A percentile compares a stretch with the other conserved stretches of the same genome.
Evolutionary conservation across 108 stramenopile genomes (phyloP).

Genomic region (Fistulifera solaris): DNA sequence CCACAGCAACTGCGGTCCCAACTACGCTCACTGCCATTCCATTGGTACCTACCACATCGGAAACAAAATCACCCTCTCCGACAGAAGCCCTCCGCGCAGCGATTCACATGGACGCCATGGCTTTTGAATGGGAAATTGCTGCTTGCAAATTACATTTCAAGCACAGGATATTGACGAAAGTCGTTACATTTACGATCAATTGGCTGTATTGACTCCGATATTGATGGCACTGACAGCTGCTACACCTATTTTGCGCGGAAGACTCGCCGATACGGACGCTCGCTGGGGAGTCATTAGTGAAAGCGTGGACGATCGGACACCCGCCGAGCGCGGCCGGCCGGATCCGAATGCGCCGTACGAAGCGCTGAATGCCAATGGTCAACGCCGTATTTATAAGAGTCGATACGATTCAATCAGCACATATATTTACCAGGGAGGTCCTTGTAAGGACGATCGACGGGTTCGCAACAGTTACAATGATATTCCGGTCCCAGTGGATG

Average conservation of each 20-base stretch:
- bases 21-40: slow-evolving; percentile 1
- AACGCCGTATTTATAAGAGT: slow-evolving; percentile 81
- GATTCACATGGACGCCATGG: slow-evolving; percentile 99
- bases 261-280: slow-evolving; percentile 92
- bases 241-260: slow-evolving; percentile 88
- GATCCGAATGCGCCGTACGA: slow-evolving; percentile 57
- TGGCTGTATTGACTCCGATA: slow-evolving; percentile 95
- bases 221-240: slow-evolving; percentile 97
- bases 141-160: slow-evolving; percentile 98
- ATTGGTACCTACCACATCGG: neutral
- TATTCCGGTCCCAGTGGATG: slow-evolving; percentile 78
- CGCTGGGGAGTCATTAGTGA: slow-evolving; percentile 96
- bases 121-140: slow-evolving; percentile 99
- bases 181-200: slow-evolving; percentile 96
- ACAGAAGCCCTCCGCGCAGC: slow-evolving; percentile 59
- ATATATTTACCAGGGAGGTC: slow-evolving; percentile 80
- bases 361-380: slow-evolving; percentile 57
- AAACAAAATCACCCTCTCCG: neutral
- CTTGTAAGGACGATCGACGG: slow-evolving; percentile 28
- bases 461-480: slow-evolving; percentile 92
- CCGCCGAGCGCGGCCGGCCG: slow-evolving; percentile 76
- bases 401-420: slow-evolving; percentile 94
- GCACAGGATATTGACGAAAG: slow-evolving; percentile 94
- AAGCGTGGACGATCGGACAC: slow-evolving; percentile 91
- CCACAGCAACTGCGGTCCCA: slow-evolving; percentile 4